Percentiles rank a stretch among this genome's conserved stretches.
These are phyloP conservation scores for Margaritispora aquatica DNA, from an alignment of 495 filamentous ascomycete species.

Conservation along the genomic window DNA sequence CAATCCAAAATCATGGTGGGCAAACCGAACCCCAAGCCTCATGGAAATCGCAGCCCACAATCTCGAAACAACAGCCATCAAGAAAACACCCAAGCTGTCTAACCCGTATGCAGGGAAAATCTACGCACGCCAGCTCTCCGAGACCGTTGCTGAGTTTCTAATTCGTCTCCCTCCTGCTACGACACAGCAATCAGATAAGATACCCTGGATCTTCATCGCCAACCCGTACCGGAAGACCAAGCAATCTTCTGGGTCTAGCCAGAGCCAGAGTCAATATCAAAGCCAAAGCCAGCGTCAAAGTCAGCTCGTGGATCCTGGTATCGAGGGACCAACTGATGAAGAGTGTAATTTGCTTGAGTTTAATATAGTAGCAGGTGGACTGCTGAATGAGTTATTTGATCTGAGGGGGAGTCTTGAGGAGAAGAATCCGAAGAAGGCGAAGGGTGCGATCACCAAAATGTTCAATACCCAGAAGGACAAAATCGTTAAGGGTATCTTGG, in stretches of 20 bases:
- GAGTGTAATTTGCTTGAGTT: slow-evolving; percentile 15
- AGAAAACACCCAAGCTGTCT: slow-evolving; percentile 26
- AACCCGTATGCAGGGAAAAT: slow-evolving; percentile 38
- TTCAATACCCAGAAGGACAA: slow-evolving; percentile 13
- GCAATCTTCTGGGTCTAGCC: background rate
- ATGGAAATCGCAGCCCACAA: slow-evolving; percentile 13
- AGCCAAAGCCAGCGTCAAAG: no score
- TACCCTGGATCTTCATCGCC: slow-evolving; percentile 62
- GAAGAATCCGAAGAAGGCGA: slow-evolving; percentile 18
- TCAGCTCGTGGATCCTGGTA: background rate
- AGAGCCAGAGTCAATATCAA: background rate
- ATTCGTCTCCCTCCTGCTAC: slow-evolving; percentile 58
- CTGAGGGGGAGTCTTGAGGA: slow-evolving; percentile 33
- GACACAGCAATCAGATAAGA: slow-evolving; percentile 31
- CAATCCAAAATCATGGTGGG: slow-evolving; percentile 44
- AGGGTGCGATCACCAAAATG: slow-evolving; percentile 8
- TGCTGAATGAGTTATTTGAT: slow-evolving; percentile 37
- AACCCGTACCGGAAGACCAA: slow-evolving; percentile 41
- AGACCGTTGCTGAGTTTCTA: slow-evolving; percentile 57
- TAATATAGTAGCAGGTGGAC: slow-evolving; percentile 25
- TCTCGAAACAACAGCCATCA: background rate
- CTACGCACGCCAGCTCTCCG: slow-evolving; percentile 45
- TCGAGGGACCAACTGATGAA: slow-evolving; percentile 16
- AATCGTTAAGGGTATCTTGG: slow-evolving; percentile 39
- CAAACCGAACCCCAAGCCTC: slow-evolving; percentile 23